Evolutionary conservation across 2,329 filamentous ascomycete species (phyloP).

Genomic region (Verticillium albo-atrum): DNA sequence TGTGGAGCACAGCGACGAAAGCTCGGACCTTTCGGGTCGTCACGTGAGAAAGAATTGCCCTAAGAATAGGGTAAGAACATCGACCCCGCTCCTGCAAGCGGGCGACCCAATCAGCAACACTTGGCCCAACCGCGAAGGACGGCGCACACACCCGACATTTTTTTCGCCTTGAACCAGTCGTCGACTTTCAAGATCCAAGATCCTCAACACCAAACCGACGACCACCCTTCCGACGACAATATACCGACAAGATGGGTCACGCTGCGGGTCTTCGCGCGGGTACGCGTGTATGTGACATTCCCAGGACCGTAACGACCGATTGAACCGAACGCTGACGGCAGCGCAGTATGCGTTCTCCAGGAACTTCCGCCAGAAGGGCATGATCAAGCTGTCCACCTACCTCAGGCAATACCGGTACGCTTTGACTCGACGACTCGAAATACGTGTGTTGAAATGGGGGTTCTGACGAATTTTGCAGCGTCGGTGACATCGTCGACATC

Average conservation of each 20-base stretch:
- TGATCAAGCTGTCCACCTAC: conserved; percentile 92
- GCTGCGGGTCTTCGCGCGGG: conserved; percentile 81
- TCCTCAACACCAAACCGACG: conserved; percentile 1
- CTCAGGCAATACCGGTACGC: conserved; percentile 78
- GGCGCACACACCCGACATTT: neutral
- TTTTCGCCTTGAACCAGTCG: neutral
- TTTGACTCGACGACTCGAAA: neutral
- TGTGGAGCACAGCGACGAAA: neutral
- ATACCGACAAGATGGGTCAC: conserved; percentile 70
- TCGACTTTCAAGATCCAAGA: neutral
- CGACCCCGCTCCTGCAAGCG: neutral
- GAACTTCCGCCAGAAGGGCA: conserved; percentile 91
- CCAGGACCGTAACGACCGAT: conserved; percentile 6
- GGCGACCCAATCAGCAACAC: neutral
- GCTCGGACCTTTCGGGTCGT: neutral
- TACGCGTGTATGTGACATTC: conserved; percentile 64
- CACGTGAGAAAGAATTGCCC: neutral
- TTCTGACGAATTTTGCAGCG: conserved; percentile 54
- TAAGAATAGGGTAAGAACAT: neutral
- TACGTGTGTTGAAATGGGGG: conserved; percentile 1
- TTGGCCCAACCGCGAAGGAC: neutral
- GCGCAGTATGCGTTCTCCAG: conserved; percentile 83
- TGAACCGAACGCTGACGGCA: conserved; percentile 23
- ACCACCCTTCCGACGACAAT: conserved; percentile 4
- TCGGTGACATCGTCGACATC: conserved; percentile 98